These are phyloP conservation scores for Naegleria gruberi DNA, from an alignment of 208 protist species.

Conservation along the genomic window DNA sequence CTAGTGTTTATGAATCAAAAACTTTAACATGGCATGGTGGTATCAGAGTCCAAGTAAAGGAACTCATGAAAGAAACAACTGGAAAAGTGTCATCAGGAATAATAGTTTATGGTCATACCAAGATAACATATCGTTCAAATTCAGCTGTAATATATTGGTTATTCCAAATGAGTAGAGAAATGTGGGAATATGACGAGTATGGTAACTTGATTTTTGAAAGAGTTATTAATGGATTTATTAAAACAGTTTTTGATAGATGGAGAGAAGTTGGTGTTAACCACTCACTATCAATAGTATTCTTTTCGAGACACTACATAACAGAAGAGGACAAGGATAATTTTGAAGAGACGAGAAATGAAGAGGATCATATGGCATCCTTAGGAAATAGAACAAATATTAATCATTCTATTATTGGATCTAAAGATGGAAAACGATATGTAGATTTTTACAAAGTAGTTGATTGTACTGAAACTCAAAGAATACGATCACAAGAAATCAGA, in stretches of 20 bases:
- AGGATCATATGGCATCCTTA: not conserved
- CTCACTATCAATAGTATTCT: constrained; percentile 1
- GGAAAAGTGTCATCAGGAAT: not conserved
- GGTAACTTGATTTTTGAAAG: constrained; percentile 20
- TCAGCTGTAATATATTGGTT: constrained; percentile 10
- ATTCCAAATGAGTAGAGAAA: constrained; percentile 25
- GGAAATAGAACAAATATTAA: not conserved
- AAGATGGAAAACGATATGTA: not conserved
- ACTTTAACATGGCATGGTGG: constrained; percentile 4
- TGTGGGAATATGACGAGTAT: constrained; percentile 24
- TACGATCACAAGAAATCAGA: not conserved
- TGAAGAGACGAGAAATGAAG: not conserved
- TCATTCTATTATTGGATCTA: not conserved
- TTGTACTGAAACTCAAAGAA: not conserved
- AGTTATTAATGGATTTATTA: constrained; percentile 1
- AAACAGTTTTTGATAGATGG: constrained; percentile 13
- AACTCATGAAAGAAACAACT: not conserved
- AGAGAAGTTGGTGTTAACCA: constrained; percentile 1
- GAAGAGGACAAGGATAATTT: not conserved
- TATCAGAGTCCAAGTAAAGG: not conserved
- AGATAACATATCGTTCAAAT: constrained; percentile 19
- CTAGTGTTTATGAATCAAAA: not conserved
- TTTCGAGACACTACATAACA: not conserved
- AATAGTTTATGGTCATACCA: not conserved
- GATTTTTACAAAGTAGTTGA: constrained; percentile 17